Evolutionary conservation across 768 basidiomycete genomes (phyloP).

Genomic region (Mycena venus): DNA sequence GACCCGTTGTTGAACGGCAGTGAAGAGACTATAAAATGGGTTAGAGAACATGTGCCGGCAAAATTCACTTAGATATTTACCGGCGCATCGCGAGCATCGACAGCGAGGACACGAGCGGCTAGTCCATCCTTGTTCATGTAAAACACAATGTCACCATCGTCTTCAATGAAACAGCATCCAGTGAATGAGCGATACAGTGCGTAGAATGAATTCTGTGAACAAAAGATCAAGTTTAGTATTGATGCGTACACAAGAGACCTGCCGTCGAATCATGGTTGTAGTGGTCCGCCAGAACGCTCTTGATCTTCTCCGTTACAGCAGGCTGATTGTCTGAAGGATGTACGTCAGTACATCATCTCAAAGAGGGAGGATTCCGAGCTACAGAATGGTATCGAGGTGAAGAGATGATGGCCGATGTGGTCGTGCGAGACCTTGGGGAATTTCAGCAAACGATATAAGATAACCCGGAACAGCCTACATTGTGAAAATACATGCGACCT

Average conservation of each 20-base stretch:
- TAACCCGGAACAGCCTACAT: conserved; percentile 61
- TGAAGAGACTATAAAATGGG: conserved; percentile 76
- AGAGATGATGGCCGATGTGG: conserved; percentile 75
- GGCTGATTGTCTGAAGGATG: conserved; percentile 61
- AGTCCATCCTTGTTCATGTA: conserved; percentile 66
- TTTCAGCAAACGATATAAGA: not conserved
- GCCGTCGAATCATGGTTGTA: conserved; percentile 74
- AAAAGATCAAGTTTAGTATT: not conserved
- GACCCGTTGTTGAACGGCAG: conserved; percentile 83
- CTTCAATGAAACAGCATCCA: conserved; percentile 69
- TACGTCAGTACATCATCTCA: not conserved
- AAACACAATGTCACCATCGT: conserved; percentile 67
- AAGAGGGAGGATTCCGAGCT: conserved; percentile 6
- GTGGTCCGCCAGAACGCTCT: conserved; percentile 63
- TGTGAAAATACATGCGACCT: not conserved
- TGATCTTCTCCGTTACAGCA: conserved; percentile 59
- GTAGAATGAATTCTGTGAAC: conserved; percentile 41
- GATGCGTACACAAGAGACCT: conserved; percentile 25
- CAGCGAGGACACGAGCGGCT: conserved; percentile 36
- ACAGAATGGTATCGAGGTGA: conserved; percentile 73
- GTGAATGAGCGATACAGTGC: conserved; percentile 73
- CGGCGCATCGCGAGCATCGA: conserved; percentile 1
- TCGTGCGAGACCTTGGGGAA: not conserved
- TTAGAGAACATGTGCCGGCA: conserved; percentile 66
- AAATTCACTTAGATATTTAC: conserved; percentile 1